Conservation (phyloP, 2,329 filamentous ascomycete species). For the Aspergillus transmontanensis region DNA sequence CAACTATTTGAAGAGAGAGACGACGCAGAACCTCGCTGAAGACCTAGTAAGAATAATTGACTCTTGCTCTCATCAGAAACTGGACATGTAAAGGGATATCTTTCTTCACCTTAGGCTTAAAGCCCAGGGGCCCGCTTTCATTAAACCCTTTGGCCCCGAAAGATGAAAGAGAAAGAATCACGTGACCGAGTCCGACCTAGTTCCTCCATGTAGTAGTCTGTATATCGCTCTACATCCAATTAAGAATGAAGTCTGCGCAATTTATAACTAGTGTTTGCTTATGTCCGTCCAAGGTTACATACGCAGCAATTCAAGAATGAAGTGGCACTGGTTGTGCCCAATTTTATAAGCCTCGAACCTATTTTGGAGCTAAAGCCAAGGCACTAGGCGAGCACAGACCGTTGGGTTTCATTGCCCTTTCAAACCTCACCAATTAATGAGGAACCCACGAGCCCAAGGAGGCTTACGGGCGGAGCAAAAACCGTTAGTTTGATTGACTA, state of each 20-base stretch:
- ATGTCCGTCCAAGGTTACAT: not conserved
- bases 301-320: not conserved
- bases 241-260: not conserved
- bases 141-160: too few relatives aligned
- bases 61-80: too few relatives aligned
- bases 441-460: not conserved
- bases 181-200: not conserved
- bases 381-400: not conserved
- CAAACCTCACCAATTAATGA: not conserved
- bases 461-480: not conserved
- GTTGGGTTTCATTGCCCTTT: not conserved
- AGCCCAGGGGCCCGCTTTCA: too few relatives aligned
- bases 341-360: not conserved
- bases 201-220: not conserved
- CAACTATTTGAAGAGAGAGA: too few relatives aligned
- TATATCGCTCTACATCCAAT: not conserved
- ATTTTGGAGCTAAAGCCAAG: not conserved
- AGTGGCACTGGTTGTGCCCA: not conserved
- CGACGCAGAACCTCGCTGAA: too few relatives aligned
- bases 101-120: too few relatives aligned
- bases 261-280: not conserved
- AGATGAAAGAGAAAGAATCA: not conserved
- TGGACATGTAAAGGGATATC: too few relatives aligned
- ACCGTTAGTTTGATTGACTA: not conserved
- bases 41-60: too few relatives aligned